These are phyloP conservation scores for Verticillium zaregamsianum DNA, from an alignment of 2,329 filamentous ascomycete species.

Conservation along the genomic window DNA sequence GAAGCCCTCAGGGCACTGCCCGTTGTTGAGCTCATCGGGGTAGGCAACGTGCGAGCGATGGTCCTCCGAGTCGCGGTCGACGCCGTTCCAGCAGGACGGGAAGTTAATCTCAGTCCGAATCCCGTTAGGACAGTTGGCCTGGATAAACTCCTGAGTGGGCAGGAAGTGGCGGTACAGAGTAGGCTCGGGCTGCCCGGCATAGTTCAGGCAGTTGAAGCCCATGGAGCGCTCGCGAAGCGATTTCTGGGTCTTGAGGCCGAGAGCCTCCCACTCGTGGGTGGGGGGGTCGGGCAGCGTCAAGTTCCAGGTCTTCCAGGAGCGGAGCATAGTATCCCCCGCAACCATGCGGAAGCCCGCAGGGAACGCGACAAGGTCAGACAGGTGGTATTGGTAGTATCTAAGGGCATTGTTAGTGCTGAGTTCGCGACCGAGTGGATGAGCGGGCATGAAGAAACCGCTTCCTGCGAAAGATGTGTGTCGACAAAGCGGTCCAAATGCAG, in stretches of 20 bases:
- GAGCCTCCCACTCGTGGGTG: constrained; percentile 65
- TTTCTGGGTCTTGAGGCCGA: constrained; percentile 61
- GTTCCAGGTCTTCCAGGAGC: constrained; percentile 66
- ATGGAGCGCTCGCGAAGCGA: constrained; percentile 75
- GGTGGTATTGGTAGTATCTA: constrained; percentile 81
- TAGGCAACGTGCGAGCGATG: constrained; percentile 71
- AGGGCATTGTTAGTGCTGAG: background rate
- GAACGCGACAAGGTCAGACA: constrained; percentile 65
- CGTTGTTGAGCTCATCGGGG: constrained; percentile 70
- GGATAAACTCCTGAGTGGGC: constrained; percentile 74
- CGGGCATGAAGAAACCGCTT: background rate
- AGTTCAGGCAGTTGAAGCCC: constrained; percentile 96
- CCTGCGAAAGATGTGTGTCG: too few relatives aligned
- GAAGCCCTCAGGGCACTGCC: constrained; percentile 68
- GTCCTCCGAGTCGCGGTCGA: constrained; percentile 49
- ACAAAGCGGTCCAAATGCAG: too few relatives aligned
- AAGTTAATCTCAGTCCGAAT: constrained; percentile 83
- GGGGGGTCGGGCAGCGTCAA: constrained; percentile 58
- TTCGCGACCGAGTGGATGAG: background rate
- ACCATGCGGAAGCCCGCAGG: constrained; percentile 78
- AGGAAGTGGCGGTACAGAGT: constrained; percentile 79
- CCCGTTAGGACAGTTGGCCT: constrained; percentile 77
- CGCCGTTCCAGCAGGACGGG: constrained; percentile 83
- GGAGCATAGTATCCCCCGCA: constrained; percentile 64
- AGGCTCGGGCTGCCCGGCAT: constrained; percentile 58